Base-by-base conservation (phyloP, 352 stramenopile species). In the Aphanomyces stellatus region DNA sequence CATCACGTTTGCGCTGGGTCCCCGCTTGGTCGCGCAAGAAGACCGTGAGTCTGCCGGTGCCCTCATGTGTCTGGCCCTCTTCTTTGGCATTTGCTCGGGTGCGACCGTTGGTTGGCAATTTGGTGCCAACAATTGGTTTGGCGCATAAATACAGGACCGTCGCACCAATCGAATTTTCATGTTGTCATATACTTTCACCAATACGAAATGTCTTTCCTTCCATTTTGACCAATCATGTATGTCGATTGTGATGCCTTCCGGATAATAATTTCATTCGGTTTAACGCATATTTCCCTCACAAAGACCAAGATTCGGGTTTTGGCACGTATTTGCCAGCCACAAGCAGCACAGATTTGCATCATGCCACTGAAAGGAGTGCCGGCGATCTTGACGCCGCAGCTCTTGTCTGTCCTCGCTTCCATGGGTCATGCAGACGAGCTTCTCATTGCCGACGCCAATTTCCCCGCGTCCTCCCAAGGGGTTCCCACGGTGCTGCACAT, bases 21-120 rank as follows among this genome's bases (percentile, higher is more conserved):
- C 80, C 8, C 76, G 76, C 28, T 46, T 88, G 10, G 65, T 88
- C 3, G 73, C 80, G 5, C 75, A 75, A 7, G 71, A 88, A 40
- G 80, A 88, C 70, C 76, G 78, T 22, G 77, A 86, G 64, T 76
- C 76, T 8, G 81, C 73, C 22, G 79, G 79, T 37, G 76, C 76
- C 25, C 62, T 90, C 17, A 86, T 88, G 79, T 75, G 79, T 30
- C 67, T 78, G 28, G 82, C 73, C 34, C 60, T 90, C 15, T 88
- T 90, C 66, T 27, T 86, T 10, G 79, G 81, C 25, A 72, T 87
- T 10, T 61, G 75, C 8, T 63, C 41, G n/a, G 78, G 78, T 48
- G 75, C 81, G 4, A 81, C 75, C 2, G 56, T 85, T 17, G 77
- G 78, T 56, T 82, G 81, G 69, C 62, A 86, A 53, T 75, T 87